Evolutionary conservation across 257 asterid species (phyloP).

Genomic region (Cynanchum wilfordii): DNA sequence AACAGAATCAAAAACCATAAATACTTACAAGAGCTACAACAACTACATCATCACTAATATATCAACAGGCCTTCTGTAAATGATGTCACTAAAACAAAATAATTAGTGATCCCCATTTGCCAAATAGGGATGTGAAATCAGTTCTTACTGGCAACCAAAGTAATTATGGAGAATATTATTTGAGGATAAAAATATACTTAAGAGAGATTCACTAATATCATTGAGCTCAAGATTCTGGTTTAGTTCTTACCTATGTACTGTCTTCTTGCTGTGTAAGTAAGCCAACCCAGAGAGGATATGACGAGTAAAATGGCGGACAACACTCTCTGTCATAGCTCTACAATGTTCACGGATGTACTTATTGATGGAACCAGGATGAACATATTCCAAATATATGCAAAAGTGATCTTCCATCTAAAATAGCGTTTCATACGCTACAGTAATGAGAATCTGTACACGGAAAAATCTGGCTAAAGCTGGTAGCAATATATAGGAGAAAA

Average conservation of each 20-base stretch:
- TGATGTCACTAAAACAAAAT: background rate
- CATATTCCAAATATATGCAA: conserved; percentile 90
- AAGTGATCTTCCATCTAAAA: conserved; percentile 74
- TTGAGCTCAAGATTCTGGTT: background rate
- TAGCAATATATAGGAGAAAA: conserved; percentile 7
- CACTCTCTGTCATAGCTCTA: conserved; percentile 79
- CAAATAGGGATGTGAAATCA: background rate
- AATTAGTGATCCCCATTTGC: background rate
- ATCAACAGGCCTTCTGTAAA: background rate
- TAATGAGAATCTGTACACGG: conserved; percentile 6
- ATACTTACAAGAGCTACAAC: background rate
- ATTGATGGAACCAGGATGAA: conserved; percentile 81
- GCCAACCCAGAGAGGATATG: conserved; percentile 86
- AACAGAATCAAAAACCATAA: conserved; percentile 14
- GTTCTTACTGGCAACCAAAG: background rate
- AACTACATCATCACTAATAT: background rate
- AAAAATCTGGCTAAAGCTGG: background rate
- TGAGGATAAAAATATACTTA: conserved; percentile 6
- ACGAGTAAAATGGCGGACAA: conserved; percentile 83
- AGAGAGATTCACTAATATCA: background rate
- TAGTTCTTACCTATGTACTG: conserved; percentile 64
- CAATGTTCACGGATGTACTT: conserved; percentile 62
- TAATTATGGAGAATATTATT: background rate
- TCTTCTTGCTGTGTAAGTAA: conserved; percentile 71
- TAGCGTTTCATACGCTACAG: conserved; percentile 11